Conservation (phyloP, 805 yeast genomes). For the Zygosaccharomyces lentus region DNA sequence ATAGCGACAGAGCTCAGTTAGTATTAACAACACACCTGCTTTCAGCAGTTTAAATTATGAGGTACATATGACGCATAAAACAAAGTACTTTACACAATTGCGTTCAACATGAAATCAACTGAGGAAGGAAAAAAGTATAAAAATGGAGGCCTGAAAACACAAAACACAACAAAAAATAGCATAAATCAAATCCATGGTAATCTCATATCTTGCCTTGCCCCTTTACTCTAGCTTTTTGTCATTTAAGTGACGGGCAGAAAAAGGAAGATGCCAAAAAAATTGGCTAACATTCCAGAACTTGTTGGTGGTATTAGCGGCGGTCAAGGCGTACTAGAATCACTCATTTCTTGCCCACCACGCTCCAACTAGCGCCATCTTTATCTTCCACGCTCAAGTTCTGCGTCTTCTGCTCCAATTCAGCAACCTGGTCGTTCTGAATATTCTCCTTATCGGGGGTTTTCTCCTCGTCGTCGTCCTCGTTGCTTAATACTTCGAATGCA, state of each 20-base stretch:
- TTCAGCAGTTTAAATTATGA: constrained; percentile 2
- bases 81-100: constrained; percentile 3
- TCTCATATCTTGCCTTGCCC: not conserved
- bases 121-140: not conserved
- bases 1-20: not conserved
- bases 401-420: constrained; percentile 37
- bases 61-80: constrained; percentile 5
- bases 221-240: not conserved
- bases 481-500: constrained; percentile 46
- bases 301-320: not conserved
- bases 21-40: not conserved
- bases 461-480: constrained; percentile 51
- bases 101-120: not conserved
- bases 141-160: not conserved
- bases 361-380: constrained; percentile 41
- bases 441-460: constrained; percentile 28
- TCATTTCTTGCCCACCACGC: constrained; percentile 43
- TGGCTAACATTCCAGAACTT: not conserved
- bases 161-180: not conserved
- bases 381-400: constrained; percentile 38
- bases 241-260: not conserved
- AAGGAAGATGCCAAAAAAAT: not conserved
- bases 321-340: not conserved
- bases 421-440: constrained; percentile 19
- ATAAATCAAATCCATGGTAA: not conserved